These are phyloP conservation scores for Thelephora terrestris DNA, from an alignment of 1,284 basidiomycete species.

Conservation along the genomic window DNA sequence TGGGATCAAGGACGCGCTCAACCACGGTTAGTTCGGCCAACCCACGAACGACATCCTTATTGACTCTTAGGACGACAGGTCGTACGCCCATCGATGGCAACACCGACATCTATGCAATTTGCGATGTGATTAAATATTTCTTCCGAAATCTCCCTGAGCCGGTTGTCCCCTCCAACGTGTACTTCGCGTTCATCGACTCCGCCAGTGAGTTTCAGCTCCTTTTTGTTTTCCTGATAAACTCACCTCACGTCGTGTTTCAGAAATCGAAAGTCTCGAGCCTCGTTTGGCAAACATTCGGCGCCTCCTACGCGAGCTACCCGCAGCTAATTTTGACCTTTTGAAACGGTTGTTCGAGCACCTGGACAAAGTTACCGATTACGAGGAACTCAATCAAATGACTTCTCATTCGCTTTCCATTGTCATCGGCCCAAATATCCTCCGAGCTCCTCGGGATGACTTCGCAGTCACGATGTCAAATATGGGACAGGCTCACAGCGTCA, in stretches of 20 bases:
- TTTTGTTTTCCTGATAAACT: slow-evolving; percentile 3
- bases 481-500: slow-evolving; percentile 62
- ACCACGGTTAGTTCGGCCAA: slow-evolving; percentile 37
- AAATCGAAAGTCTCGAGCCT: slow-evolving; percentile 55
- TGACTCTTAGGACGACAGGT: slow-evolving; percentile 25
- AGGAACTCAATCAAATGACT: slow-evolving; percentile 81
- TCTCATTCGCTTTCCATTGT: slow-evolving; percentile 74
- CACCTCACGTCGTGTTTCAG: slow-evolving; percentile 25
- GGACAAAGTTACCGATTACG: slow-evolving; percentile 76
- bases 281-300: slow-evolving; percentile 53
- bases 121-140: slow-evolving; percentile 76
- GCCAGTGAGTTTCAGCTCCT: slow-evolving; percentile 40
- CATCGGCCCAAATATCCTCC: slow-evolving; percentile 69
- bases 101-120: slow-evolving; percentile 71
- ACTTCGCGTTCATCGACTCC: slow-evolving; percentile 56
- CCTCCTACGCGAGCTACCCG: slow-evolving; percentile 59
- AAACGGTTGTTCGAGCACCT: slow-evolving; percentile 71
- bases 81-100: slow-evolving; percentile 45
- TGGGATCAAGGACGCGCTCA: slow-evolving; percentile 59
- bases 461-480: slow-evolving; percentile 68
- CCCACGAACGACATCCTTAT: not conserved
- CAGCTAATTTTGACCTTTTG: slow-evolving; percentile 63
- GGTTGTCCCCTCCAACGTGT: slow-evolving; percentile 60
- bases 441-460: slow-evolving; percentile 64
- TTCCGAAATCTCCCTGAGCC: slow-evolving; percentile 72